Base-by-base conservation (phyloP, 495 filamentous ascomycete species). In the Aspergillus mulundensis region DNA sequence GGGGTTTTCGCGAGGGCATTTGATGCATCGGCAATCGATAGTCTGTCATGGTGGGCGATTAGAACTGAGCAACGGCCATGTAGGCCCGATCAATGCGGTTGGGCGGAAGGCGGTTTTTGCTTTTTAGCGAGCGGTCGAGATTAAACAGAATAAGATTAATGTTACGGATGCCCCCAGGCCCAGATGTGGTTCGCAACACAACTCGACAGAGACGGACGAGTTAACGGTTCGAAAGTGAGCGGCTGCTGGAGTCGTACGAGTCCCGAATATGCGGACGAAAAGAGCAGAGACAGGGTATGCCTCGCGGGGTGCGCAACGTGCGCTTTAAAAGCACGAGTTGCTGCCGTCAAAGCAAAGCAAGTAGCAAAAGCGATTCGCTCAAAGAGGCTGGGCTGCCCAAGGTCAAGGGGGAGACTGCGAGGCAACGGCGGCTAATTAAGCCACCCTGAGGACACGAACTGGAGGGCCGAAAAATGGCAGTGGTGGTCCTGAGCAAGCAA, bases 11-110 rank as follows among this genome's bases (percentile, higher is more conserved):
- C 50, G 64, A 21, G 38, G 71, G 70, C 23, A 66, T 63, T 54
- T 73, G 68, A 49, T 74, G 71, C 19, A 73, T 64, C 43, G 71
- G 70, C 51, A 74, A 53, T 59, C 71, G 73, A 62, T 72, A 76
- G 44, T 76, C 73, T 49, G 73, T 76, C 73, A 76, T 76, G 50
- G 57, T 73, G 64, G 64, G 62, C 45, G 61, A 62, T 57, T 64
- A 59, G 20, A 61, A 57, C 58, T 68, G 63, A 45, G 66, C 58
- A 58, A 58, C 56, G 57, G 66, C 67, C 67, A 72, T 70, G 54
- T 58, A 62, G 59, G 34, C 39, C 54, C 16, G 41, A 52, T 55
- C 23, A 3, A 54, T 11, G 18, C 38, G 24, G 23, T 53, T 50
- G 42, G 40, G 25, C 20, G 38, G 48, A 28, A 25, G 11, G 14